Evolutionary conservation across 1,284 basidiomycete species (phyloP), one percentile per base, ranked within the genome.

Genomic region (Exobasidium rhododendri): DNA sequence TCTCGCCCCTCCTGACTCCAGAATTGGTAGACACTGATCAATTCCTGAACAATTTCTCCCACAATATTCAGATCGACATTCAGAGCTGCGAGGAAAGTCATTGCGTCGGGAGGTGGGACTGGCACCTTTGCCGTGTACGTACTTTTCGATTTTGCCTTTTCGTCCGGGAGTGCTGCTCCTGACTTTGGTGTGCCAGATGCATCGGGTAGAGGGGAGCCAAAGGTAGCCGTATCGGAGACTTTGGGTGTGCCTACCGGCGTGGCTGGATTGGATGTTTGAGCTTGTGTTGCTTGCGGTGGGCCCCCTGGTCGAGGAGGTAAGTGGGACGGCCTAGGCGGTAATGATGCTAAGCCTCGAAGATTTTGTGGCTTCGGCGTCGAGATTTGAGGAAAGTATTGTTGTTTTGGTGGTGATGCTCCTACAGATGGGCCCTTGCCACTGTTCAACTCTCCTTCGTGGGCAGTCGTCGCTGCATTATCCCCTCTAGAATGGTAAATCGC

Each of bases 11-110:
- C 26, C 26, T 29, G 29, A 63, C 90, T 88, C 91, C 92, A 94
- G 0, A 93, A 83, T 4, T 88, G 85, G 77, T 96, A 97, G n/a
- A 92, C 81, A 2, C 88, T 85, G 57, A 97, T 85, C 69, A 97
- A 91, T 80, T 96, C 90, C 79, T 97, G 93, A 0, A 90, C 86
- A 64, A 94, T 88, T 22, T 90, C 88, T n/a, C 90, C 86, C 24
- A 98, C 82, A 51, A 89, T 83, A 0, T 89, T 85, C 68, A 94
- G 84, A 52, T 88, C 91, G 44, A 97, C 87, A 78, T 94, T 90
- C 32, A 97, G 84, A 6, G 85, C 86, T 0, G 92, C 88, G 60
- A 97, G 86, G 77, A 94, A 97, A 2, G 86, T 85, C 47, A 93
- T 83, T 4, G 89, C 84, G 72, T 88, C 24, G 26, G 65, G 64